Evolutionary conservation across 225 moss, liverwort and hornwort genomes (phyloP).

Genomic region (Physcomitrellopsis africana): DNA sequence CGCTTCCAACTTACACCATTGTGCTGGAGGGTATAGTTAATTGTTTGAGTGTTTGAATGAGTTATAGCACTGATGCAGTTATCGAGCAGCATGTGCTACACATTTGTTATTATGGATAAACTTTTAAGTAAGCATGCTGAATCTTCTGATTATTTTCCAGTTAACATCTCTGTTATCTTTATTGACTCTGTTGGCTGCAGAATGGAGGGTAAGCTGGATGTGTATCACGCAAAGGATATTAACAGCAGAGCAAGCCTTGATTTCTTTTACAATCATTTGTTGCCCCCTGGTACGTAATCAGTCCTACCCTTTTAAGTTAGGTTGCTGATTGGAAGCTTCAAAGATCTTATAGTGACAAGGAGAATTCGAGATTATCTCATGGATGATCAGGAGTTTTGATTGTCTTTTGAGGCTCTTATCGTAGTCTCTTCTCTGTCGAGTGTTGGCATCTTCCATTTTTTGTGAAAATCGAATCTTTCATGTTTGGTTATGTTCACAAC

Average conservation of each 20-base stretch:
- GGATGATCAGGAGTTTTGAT: not conserved
- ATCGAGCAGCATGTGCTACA: not conserved
- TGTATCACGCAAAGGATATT: conserved; percentile 53
- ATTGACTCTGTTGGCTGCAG: conserved; percentile 37
- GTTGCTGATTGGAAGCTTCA: too few species aligned
- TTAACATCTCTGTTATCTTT: not conserved
- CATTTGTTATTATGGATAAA: not conserved
- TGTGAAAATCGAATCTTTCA: not conserved
- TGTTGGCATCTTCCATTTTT: not conserved
- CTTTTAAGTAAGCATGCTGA: not conserved
- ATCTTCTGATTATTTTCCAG: not conserved
- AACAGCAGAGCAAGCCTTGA: conserved; percentile 65
- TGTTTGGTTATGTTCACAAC: not conserved
- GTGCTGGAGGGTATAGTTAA: not conserved
- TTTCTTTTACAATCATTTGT: conserved; percentile 59
- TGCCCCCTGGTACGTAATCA: conserved; percentile 51
- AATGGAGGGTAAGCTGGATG: conserved; percentile 45
- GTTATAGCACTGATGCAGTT: not conserved
- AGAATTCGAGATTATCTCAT: not conserved
- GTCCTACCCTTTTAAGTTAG: too few species aligned
- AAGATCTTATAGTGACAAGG: too few species aligned
- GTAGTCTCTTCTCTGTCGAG: not conserved
- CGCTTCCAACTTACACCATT: conserved; percentile 6
- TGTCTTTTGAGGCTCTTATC: not conserved
- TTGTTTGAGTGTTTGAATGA: not conserved